These are phyloP conservation scores for Scutellaria barbata DNA, from an alignment of 257 asterid genomes.

Conservation along the genomic window DNA sequence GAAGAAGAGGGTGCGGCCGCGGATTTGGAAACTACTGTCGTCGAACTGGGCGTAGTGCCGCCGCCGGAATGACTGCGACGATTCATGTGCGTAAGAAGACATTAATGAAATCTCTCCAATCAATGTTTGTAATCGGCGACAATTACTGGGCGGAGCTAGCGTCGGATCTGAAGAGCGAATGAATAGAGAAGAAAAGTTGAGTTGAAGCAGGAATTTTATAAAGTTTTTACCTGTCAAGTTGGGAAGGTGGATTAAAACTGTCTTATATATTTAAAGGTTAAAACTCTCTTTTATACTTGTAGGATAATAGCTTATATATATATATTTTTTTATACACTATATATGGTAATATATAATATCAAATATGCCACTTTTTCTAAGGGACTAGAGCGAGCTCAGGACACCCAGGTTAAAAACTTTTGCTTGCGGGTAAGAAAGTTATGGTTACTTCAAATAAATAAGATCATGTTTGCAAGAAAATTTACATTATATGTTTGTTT, in stretches of 20 bases:
- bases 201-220: neutral
- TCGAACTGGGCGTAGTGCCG: slow-evolving; percentile 82
- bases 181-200: neutral
- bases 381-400: too few species aligned
- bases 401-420: too few species aligned
- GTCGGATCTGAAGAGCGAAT: slow-evolving; percentile 14
- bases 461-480: too few species aligned
- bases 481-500: too few species aligned
- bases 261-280: too few species aligned
- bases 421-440: too few species aligned
- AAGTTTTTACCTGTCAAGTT: slow-evolving; percentile 4
- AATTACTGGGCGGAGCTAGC: neutral
- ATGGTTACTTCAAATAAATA: too few species aligned
- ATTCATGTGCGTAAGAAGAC: slow-evolving; percentile 26
- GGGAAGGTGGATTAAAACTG: neutral
- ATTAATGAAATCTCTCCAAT: neutral
- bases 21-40: slow-evolving; percentile 74
- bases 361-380: too few species aligned
- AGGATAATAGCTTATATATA: too few species aligned
- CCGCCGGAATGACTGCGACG: slow-evolving; percentile 66
- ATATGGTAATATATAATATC: too few species aligned
- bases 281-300: too few species aligned
- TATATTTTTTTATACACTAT: too few species aligned
- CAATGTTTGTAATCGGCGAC: neutral
- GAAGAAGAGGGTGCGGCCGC: slow-evolving; percentile 75